Evolutionary conservation across 805 yeast genomes (phyloP).

Genomic region (Suhomyces sp.): DNA sequence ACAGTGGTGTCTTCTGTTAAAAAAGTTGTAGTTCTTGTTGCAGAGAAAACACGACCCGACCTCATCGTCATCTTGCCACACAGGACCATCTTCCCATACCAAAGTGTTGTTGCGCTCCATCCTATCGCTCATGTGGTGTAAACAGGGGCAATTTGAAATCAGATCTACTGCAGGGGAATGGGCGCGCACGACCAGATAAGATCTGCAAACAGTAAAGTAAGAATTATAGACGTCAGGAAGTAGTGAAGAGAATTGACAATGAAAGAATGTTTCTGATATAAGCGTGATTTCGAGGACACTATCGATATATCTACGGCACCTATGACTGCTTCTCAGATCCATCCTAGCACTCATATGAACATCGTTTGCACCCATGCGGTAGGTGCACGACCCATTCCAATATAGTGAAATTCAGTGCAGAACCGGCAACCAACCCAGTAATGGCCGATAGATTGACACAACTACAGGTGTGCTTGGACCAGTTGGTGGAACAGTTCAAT

Average conservation of each 20-base stretch:
- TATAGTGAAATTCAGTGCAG: neutral
- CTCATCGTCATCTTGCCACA: slow-evolving; percentile 71
- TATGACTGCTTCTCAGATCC: too few relatives aligned
- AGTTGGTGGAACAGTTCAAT: slow-evolving; percentile 72
- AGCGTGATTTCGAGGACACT: too few relatives aligned
- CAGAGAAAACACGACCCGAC: slow-evolving; percentile 57
- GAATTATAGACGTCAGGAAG: too few relatives aligned
- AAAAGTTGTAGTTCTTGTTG: slow-evolving; percentile 48
- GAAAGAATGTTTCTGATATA: too few relatives aligned
- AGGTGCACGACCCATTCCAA: neutral
- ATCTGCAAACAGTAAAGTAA: neutral
- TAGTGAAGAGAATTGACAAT: too few relatives aligned
- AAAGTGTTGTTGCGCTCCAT: neutral
- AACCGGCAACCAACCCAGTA: neutral
- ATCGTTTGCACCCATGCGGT: neutral
- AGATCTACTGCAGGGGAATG: neutral
- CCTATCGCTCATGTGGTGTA: neutral
- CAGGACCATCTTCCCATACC: slow-evolving; percentile 25
- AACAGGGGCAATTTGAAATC: neutral
- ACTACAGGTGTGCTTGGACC: slow-evolving; percentile 83
- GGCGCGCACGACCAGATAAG: neutral
- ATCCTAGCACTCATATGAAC: too few relatives aligned
- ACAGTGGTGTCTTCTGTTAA: slow-evolving; percentile 80
- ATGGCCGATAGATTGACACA: slow-evolving; percentile 91
- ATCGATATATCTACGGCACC: neutral